Evolutionary conservation across 2,329 filamentous ascomycete genomes (phyloP), one percentile per base, ranked within the genome.

Genomic region (Tolypocladium sp.): DNA sequence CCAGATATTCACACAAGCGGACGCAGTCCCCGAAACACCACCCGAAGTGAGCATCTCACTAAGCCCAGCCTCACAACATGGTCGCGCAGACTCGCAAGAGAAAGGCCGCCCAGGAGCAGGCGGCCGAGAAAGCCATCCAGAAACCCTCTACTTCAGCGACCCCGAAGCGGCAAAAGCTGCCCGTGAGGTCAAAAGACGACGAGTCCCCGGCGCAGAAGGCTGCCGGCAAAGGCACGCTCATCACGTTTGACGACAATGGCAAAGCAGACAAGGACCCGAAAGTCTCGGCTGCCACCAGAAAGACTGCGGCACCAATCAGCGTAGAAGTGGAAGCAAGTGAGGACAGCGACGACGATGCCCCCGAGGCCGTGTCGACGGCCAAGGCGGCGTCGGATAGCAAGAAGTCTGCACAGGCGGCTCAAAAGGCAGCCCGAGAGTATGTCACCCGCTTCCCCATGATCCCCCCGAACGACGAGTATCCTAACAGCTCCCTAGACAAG

Each of bases 331-430:
- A 74, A 9, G 22, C 9, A 4, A 60, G 8, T 1, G 76, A 77
- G 4, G 74, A 75, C 13, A 78, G 77, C 49, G 80, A 82, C 49
- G 81, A 84, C 51, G 81, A 84, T 57, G 82, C 82, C 0, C 82
- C 82, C 10, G 83, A 85, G 69, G 82, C 80, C 3, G 77, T 85
- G n/a, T 84, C 82, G 0, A 81, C 81, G 1, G 69, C 72, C 15
- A 74, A 75, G 55, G 80, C 77, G 3, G 81, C 80, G 1, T 75
- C 73, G 17, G 73, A 79, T 60, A 72, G 75, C 27, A 75, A 77
- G 61, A 75, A 79, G 63, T 76, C 77, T 3, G 73, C 76, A 1
- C 74, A 79, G 61, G 76, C 74, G 17, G 76, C 77, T 42, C 74
- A 77, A 60, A 79, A 79, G 60, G 80, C 78, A 27, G 78, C 77